Percentiles rank a stretch among this genome's conserved stretches.
These are phyloP conservation scores for Boletellus deceptivus DNA, from an alignment of 1,284 basidiomycete species.

Conservation along the genomic window DNA sequence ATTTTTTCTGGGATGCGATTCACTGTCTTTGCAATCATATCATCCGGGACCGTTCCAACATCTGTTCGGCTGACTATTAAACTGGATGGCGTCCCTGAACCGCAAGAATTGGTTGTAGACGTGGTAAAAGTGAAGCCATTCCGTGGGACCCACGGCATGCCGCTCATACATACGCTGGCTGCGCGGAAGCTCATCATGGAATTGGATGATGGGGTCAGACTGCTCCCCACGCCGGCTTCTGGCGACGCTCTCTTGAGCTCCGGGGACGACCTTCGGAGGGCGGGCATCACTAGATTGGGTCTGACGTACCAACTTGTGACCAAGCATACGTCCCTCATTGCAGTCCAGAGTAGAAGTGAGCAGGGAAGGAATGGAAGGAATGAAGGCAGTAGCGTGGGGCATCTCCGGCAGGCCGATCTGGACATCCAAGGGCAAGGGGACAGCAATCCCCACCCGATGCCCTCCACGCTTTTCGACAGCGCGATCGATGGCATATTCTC, in stretches of 20 bases:
- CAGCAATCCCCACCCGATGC: too few relatives aligned
- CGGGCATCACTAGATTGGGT: conserved; percentile 48
- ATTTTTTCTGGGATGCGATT: conserved; percentile 48
- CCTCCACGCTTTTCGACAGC: too few relatives aligned
- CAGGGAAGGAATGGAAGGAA: conserved; percentile 3
- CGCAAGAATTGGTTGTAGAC: conserved; percentile 37
- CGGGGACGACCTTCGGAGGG: conserved; percentile 39
- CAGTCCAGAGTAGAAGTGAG: conserved; percentile 37
- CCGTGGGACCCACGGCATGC: conserved; percentile 21
- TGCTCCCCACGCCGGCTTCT: conserved; percentile 24
- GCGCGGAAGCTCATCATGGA: conserved; percentile 52
- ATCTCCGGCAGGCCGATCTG: conserved; percentile 2
- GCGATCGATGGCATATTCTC: conserved; percentile 16
- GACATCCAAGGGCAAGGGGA: too few relatives aligned
- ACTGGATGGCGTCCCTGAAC: conserved; percentile 31
- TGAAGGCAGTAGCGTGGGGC: conserved; percentile 1
- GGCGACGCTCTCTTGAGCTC: conserved; percentile 24
- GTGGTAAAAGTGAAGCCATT: conserved; percentile 40
- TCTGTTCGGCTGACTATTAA: conserved; percentile 40
- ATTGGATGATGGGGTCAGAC: conserved; percentile 36
- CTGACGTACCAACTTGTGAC: conserved; percentile 51
- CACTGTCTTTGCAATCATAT: conserved; percentile 45
- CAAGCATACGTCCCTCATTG: conserved; percentile 55
- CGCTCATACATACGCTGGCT: conserved; percentile 50
- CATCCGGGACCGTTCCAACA: conserved; percentile 37